A percentile compares a stretch with the other conserved stretches of the same genome.
Evolutionary conservation across 2,329 filamentous ascomycete genomes (phyloP).

Genomic region (Arachnopeziza araneosa): DNA sequence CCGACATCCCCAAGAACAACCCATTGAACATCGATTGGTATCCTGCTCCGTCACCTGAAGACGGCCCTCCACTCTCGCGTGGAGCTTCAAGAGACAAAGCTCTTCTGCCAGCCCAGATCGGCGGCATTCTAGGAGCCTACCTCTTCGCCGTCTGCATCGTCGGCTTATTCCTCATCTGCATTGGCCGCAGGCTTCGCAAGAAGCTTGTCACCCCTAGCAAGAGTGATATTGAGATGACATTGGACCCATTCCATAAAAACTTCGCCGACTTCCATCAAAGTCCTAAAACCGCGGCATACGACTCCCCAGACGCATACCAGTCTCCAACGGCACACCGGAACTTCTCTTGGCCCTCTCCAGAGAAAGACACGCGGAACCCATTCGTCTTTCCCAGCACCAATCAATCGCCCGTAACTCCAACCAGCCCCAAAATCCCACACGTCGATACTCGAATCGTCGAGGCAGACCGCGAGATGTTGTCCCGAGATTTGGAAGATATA

Average conservation of each 20-base stretch:
- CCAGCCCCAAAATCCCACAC: constrained; percentile 51
- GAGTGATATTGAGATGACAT: constrained; percentile 32
- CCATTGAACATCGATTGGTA: constrained; percentile 40
- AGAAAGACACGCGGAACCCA: constrained; percentile 32
- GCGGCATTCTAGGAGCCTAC: constrained; percentile 80
- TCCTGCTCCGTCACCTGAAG: constrained; percentile 53
- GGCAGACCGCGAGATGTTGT: constrained; percentile 66
- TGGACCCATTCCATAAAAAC: constrained; percentile 38
- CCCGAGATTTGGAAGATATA: constrained; percentile 81
- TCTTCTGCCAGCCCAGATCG: constrained; percentile 75
- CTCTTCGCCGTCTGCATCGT: constrained; percentile 70
- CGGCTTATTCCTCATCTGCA: constrained; percentile 2
- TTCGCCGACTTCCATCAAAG: neutral
- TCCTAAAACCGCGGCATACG: neutral
- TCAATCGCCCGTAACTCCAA: constrained; percentile 18
- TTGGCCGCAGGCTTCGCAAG: neutral
- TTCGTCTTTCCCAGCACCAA: constrained; percentile 43
- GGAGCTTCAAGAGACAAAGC: constrained; percentile 53
- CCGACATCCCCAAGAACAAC: constrained; percentile 16
- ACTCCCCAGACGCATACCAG: constrained; percentile 25
- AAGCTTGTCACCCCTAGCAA: constrained; percentile 3
- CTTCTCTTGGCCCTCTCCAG: constrained; percentile 48
- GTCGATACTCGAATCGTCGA: constrained; percentile 75
- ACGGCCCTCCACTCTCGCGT: constrained; percentile 54
- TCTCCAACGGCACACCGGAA: constrained; percentile 28